phyloP scores from a whole-genome alignment of 352 stramenopile genomes.

The Pythium utonaiense region DNA sequence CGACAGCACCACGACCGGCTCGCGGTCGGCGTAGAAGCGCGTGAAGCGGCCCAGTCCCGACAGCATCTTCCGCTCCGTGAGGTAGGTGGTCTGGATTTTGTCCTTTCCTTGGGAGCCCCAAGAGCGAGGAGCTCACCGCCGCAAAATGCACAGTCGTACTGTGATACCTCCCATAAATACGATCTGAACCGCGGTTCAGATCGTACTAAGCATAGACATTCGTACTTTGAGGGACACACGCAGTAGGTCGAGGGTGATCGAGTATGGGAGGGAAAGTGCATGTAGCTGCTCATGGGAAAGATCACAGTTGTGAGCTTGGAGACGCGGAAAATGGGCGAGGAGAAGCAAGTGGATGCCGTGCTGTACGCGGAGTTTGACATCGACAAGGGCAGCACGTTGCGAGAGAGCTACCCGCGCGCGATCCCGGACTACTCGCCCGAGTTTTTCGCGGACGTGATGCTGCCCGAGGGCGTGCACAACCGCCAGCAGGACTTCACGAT shows the following conservation, averaged over 20 bases:
- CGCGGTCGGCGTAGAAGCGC: slow-evolving; percentile 80
- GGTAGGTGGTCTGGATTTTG: neutral
- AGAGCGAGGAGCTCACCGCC: slow-evolving; percentile 2
- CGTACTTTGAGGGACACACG: slow-evolving; percentile 11
- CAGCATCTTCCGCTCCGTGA: slow-evolving; percentile 20
- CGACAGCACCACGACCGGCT: slow-evolving; percentile 84
- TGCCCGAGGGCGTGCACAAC: slow-evolving; percentile 87
- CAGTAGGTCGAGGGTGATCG: slow-evolving; percentile 10
- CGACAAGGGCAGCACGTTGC: slow-evolving; percentile 83
- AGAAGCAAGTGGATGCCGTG: slow-evolving; percentile 59
- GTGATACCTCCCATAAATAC: neutral
- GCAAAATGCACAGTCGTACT: neutral
- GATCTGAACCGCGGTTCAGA: neutral
- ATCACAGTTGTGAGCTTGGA: too few species aligned
- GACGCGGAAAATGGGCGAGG: slow-evolving; percentile 3
- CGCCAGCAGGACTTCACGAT: slow-evolving; percentile 82
- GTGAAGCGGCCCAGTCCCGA: slow-evolving; percentile 60
- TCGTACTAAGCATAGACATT: neutral
- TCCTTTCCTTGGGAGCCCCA: neutral
- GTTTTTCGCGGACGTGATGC: slow-evolving; percentile 89
- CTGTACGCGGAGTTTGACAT: slow-evolving; percentile 87
- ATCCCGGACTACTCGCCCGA: slow-evolving; percentile 81
- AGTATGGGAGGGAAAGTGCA: slow-evolving; percentile 13
- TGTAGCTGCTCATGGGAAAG: slow-evolving; percentile 1
- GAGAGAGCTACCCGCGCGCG: slow-evolving; percentile 54